A percentile compares a stretch with the other conserved stretches of the same genome.
Conservation (phyloP, 2,329 filamentous ascomycete genomes). For the Nannizzia gypsea region DNA sequence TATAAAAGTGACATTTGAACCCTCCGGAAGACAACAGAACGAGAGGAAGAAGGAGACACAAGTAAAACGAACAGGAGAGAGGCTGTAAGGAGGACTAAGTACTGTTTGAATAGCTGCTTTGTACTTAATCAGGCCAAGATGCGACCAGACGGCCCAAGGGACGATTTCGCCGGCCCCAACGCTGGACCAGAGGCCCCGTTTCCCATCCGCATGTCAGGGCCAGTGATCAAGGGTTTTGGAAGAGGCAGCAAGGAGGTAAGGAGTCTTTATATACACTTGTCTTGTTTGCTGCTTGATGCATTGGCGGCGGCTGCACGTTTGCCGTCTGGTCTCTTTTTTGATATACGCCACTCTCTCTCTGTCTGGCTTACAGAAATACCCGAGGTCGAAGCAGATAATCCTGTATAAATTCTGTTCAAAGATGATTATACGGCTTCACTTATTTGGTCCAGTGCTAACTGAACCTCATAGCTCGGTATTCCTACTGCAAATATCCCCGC, state of each 20-base stretch:
- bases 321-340: neutral
- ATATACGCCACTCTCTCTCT: neutral
- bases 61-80: too few relatives aligned
- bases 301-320: too few relatives aligned
- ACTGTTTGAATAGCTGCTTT: neutral
- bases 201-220: constrained; percentile 71
- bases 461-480: constrained; percentile 63
- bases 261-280: neutral
- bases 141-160: constrained; percentile 45
- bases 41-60: neutral
- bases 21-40: neutral
- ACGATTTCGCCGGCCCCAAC: constrained; percentile 60
- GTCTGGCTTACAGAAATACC: neutral
- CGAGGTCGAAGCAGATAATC: neutral
- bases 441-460: neutral
- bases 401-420: neutral
- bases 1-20: neutral
- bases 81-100: too few relatives aligned
- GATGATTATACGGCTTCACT: neutral
- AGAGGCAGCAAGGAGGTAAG: constrained; percentile 79
- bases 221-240: constrained; percentile 86
- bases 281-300: neutral
- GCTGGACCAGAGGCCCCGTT: constrained; percentile 65
- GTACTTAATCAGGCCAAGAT: constrained; percentile 21
- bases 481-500: constrained; percentile 82